Conservation (phyloP, 306 rosid species). For the Elaeagnus macrophylla region DNA sequence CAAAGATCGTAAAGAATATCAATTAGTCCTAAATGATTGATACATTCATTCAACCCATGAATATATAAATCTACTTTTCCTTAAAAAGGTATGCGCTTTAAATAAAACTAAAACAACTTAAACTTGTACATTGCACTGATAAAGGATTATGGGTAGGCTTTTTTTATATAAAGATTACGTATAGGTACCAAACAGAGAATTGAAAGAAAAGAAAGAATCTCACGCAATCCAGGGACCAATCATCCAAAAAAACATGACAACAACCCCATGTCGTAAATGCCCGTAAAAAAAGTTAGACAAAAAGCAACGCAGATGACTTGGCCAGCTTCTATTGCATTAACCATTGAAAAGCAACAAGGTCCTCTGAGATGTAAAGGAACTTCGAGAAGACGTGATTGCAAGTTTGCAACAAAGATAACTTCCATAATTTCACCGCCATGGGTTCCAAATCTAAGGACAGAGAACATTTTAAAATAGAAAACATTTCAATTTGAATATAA, state of each 20-base stretch:
- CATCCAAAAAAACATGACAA: constrained; percentile 10
- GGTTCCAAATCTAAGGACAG: neutral
- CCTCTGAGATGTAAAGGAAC: constrained; percentile 15
- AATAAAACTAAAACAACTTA: neutral
- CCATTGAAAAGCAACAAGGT: constrained; percentile 3
- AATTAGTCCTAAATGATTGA: neutral
- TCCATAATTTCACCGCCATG: neutral
- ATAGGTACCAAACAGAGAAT: neutral
- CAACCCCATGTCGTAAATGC: constrained; percentile 9
- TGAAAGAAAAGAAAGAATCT: neutral
- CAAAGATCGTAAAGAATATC: neutral
- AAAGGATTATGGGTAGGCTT: neutral
- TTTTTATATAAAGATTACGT: too few species aligned
- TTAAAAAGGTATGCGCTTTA: neutral
- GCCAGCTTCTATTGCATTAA: constrained; percentile 4
- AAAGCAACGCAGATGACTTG: constrained; percentile 6
- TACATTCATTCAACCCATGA: neutral
- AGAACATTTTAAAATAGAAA: too few species aligned
- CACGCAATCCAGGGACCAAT: constrained; percentile 8
- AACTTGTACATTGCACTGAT: neutral
- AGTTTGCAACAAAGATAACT: neutral
- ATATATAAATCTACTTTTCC: neutral
- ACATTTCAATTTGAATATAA: too few species aligned
- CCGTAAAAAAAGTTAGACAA: constrained; percentile 3
- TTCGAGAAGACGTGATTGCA: neutral